Conservation (phyloP, 495 filamentous ascomycete genomes). For the Penicillium flavigenum region DNA sequence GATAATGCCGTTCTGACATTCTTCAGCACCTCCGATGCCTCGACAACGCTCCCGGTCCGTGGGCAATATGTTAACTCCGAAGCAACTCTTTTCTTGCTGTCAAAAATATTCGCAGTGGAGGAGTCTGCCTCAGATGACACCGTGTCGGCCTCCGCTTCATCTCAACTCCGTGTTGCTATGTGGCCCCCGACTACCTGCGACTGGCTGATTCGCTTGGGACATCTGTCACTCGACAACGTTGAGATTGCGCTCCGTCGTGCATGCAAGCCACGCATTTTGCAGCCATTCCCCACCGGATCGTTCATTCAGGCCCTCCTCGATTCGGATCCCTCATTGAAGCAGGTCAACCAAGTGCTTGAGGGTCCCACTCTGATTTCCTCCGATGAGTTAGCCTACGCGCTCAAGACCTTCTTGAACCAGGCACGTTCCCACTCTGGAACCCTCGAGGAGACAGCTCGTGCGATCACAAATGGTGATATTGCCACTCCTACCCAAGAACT, state of each 20-base stretch:
- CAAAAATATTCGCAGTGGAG: slow-evolving; percentile 52
- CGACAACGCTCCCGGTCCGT: slow-evolving; percentile 22
- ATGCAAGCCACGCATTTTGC: slow-evolving; percentile 46
- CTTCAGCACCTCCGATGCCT: slow-evolving; percentile 28
- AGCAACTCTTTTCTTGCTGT: slow-evolving; percentile 51
- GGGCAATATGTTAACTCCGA: slow-evolving; percentile 41
- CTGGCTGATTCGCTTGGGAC: slow-evolving; percentile 63
- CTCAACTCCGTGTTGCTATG: slow-evolving; percentile 45
- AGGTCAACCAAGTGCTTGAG: slow-evolving; percentile 55
- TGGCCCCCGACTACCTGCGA: slow-evolving; percentile 54
- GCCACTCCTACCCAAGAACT: slow-evolving; percentile 25
- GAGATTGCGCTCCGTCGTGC: slow-evolving; percentile 56
- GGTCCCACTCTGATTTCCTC: slow-evolving; percentile 41
- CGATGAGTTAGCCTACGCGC: slow-evolving; percentile 45
- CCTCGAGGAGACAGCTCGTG: slow-evolving; percentile 34
- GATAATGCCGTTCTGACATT: slow-evolving; percentile 42
- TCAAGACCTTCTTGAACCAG: slow-evolving; percentile 41
- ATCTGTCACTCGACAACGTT: slow-evolving; percentile 60
- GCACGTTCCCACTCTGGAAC: slow-evolving; percentile 35
- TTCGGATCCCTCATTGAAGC: slow-evolving; percentile 58
- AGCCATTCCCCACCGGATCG: slow-evolving; percentile 52
- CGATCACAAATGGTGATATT: slow-evolving; percentile 34
- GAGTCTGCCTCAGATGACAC: slow-evolving; percentile 21
- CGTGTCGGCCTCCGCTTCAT: slow-evolving; percentile 26
- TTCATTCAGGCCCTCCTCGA: slow-evolving; percentile 59